These are phyloP conservation scores for Ustilago sp. DNA, from an alignment of 1,284 basidiomycete species.

Conservation along the genomic window DNA sequence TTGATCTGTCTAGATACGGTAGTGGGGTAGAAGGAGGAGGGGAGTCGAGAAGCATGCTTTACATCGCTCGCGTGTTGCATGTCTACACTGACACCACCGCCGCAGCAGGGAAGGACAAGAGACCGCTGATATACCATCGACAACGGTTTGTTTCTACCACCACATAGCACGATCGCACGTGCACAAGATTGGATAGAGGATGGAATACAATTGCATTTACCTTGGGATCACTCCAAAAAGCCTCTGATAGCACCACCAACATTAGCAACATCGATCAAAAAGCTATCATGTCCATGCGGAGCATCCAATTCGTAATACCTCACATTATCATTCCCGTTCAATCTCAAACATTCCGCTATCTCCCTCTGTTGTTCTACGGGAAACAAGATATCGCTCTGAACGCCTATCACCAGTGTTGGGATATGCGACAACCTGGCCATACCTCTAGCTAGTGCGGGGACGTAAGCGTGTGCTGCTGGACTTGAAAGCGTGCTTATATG, in stretches of 20 bases:
- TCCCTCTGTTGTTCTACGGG: conserved; percentile 97
- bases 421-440: conserved; percentile 81
- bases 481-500: conserved; percentile 74
- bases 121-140: conserved; percentile 36
- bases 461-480: conserved; percentile 75
- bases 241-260: conserved; percentile 83
- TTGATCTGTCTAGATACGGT: conserved; percentile 16
- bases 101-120: neutral
- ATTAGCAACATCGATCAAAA: conserved; percentile 84
- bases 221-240: conserved; percentile 72
- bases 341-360: conserved; percentile 88
- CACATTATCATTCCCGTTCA: conserved; percentile 82
- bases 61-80: conserved; percentile 35
- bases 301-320: conserved; percentile 97
- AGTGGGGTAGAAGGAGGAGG: neutral
- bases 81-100: neutral
- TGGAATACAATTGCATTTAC: neutral
- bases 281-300: conserved; percentile 95
- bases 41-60: conserved; percentile 18
- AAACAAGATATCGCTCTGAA: conserved; percentile 96
- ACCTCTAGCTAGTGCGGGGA: conserved; percentile 85
- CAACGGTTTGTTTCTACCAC: conserved; percentile 31
- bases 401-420: conserved; percentile 89
- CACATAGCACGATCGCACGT: neutral
- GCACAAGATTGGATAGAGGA: neutral